Percentiles rank a stretch among this genome's conserved stretches.
These are phyloP conservation scores for Zymoseptoria brevis DNA, from an alignment of 2,329 filamentous ascomycete species.

Conservation along the genomic window DNA sequence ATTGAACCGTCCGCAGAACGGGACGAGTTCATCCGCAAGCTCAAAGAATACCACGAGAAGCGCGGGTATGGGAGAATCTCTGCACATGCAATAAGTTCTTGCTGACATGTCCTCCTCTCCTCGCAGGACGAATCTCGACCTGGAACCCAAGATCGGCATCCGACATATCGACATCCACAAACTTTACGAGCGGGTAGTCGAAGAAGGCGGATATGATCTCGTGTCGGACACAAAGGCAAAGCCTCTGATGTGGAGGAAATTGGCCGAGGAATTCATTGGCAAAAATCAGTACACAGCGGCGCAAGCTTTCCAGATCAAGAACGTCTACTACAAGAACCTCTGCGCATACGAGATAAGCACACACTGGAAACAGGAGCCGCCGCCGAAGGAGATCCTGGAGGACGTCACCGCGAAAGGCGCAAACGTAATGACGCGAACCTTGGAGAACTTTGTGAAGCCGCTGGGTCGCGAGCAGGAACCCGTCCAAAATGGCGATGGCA, in stretches of 20 bases:
- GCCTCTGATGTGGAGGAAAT: conserved; percentile 76
- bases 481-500: conserved; percentile 48
- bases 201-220: conserved; percentile 77
- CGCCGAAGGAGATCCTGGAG: conserved; percentile 81
- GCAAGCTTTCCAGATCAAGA: conserved; percentile 79
- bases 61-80: conserved; percentile 50
- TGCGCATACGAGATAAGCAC: conserved; percentile 75
- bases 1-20: conserved; percentile 55
- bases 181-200: conserved; percentile 69
- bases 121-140: conserved; percentile 60
- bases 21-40: conserved; percentile 66
- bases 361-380: conserved; percentile 70
- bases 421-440: conserved; percentile 65
- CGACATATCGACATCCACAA: conserved; percentile 69
- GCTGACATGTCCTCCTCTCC: conserved; percentile 17
- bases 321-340: conserved; percentile 82
- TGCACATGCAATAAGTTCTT: not conserved
- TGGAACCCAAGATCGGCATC: conserved; percentile 71
- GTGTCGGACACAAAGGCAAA: conserved; percentile 59
- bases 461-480: conserved; percentile 41
- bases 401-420: conserved; percentile 72
- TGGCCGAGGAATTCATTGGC: conserved; percentile 69
- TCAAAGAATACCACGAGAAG: conserved; percentile 67
- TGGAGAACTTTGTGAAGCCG: conserved; percentile 61
- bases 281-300: conserved; percentile 68